phyloP scores from a whole-genome alignment of 2,329 filamentous ascomycete species.

The Apiospora kogelbergensis region DNA sequence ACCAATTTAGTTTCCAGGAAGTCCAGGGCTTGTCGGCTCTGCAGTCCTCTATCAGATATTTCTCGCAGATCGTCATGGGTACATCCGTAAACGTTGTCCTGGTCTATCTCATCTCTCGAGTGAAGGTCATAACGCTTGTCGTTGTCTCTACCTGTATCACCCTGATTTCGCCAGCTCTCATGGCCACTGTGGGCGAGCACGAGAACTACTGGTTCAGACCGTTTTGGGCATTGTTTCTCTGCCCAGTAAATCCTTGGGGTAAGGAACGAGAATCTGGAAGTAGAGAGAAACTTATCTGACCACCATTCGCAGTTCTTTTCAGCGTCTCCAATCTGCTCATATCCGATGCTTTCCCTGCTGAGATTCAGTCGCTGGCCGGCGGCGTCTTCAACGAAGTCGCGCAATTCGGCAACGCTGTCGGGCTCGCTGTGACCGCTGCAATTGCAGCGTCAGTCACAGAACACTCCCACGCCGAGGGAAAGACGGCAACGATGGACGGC shows the following conservation, averaged over 20 bases:
- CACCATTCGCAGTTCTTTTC: slow-evolving; percentile 43
- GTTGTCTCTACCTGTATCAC: slow-evolving; percentile 43
- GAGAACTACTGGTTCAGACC: slow-evolving; percentile 51
- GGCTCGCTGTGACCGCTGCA: slow-evolving; percentile 49
- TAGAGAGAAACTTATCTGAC: neutral
- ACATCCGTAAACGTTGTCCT: slow-evolving; percentile 41
- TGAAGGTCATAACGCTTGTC: slow-evolving; percentile 37
- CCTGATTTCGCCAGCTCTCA: slow-evolving; percentile 49
- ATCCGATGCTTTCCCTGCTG: slow-evolving; percentile 50
- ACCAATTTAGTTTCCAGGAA: slow-evolving; percentile 40
- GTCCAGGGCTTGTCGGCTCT: slow-evolving; percentile 41
- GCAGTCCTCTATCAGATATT: slow-evolving; percentile 39
- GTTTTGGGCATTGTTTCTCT: slow-evolving; percentile 44
- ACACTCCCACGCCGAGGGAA: slow-evolving; percentile 26
- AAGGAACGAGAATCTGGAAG: slow-evolving; percentile 5
- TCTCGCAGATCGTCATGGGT: slow-evolving; percentile 46
- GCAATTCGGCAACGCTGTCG: slow-evolving; percentile 56
- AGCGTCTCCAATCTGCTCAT: slow-evolving; percentile 56
- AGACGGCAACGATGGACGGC: slow-evolving; percentile 44
- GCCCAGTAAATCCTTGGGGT: slow-evolving; percentile 44
- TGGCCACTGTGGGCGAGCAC: slow-evolving; percentile 49
- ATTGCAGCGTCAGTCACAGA: slow-evolving; percentile 46
- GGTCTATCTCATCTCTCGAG: slow-evolving; percentile 39
- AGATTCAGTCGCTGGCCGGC: slow-evolving; percentile 57
- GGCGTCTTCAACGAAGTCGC: slow-evolving; percentile 60